Evolutionary conservation across 352 stramenopile genomes (phyloP), one percentile per base, ranked within the genome.

Genomic region (Elongisporangium anandrum): DNA sequence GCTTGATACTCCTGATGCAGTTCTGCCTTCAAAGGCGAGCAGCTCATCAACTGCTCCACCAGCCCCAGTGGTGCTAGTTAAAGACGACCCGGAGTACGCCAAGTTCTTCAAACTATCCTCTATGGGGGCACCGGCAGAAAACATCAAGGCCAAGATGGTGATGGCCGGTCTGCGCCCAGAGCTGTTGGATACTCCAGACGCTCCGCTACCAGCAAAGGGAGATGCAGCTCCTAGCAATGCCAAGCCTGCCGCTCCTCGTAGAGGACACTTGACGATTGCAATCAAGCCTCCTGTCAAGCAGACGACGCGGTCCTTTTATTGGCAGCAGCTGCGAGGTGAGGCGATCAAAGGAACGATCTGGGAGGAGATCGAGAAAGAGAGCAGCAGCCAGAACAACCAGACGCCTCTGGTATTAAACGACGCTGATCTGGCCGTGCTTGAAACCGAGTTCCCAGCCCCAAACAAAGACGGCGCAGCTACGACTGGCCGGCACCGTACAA

Each of bases 71-170:
- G 90, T 81, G 54, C 52, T 50, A 24, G 77, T 86, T 3, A 88
- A 90, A 54, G 80, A 90, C 16, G 71, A 87, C 48, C 74, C 78
- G 0, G 68, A 69, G 13, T 90, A 90, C 24, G 68, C 68, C 26
- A 90, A 87, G 49, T 90, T 88, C 50, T 90, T 90, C 69, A 90
- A 88, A 54, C 38, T 90, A 3, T 57, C 81, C 13, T 75, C 76
- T 0, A 87, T 90, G 78, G 69, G 71, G 17, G 78, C 81, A 0
- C 81, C 81, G 12, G 58, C 66, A 2, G 65, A 79, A 16, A 80
- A 66, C 0, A 78, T 90, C 4, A 87, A 88, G 23, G 70, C 61
- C 4, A 86, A 85, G 56, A 87, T 90, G 56, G 61, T 60, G 2
- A 85, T 88, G 68, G 73, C 72, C 2, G 77, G 77, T 1, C 62